A percentile compares a stretch with the other conserved stretches of the same genome.
Conservation (phyloP, 1,284 basidiomycete genomes). For the Malassezia furfur region DNA sequence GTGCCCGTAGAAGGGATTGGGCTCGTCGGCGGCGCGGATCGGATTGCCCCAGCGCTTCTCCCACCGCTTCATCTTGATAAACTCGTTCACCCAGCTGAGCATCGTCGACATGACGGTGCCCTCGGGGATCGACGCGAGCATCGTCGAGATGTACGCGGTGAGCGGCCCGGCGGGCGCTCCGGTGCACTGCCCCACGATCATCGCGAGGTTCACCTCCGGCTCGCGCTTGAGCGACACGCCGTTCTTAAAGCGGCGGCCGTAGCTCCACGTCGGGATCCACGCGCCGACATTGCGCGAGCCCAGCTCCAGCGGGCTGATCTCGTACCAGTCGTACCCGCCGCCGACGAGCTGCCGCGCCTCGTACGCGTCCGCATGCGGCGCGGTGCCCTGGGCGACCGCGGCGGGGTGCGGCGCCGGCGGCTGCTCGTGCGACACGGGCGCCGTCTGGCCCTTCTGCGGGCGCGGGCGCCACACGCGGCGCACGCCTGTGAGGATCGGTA, state of each 20-base stretch:
- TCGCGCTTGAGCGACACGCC: constrained; percentile 28
- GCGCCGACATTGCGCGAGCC: constrained; percentile 44
- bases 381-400: neutral
- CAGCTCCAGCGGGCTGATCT: constrained; percentile 44
- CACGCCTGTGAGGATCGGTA: constrained; percentile 42
- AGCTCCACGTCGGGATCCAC: constrained; percentile 48
- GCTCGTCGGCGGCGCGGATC: constrained; percentile 43
- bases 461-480: constrained; percentile 20
- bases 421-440: neutral
- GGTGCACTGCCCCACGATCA: constrained; percentile 46
- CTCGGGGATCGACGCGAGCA: constrained; percentile 37
- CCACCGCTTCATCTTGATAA: constrained; percentile 38
- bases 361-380: neutral
- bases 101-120: constrained; percentile 32
- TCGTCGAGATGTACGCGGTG: constrained; percentile 40
- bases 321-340: constrained; percentile 43
- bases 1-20: constrained; percentile 40
- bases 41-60: constrained; percentile 44
- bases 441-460: neutral
- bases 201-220: constrained; percentile 34
- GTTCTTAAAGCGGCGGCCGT: constrained; percentile 40
- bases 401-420: neutral
- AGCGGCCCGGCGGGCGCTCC: constrained; percentile 45
- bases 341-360: neutral
- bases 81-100: constrained; percentile 34